Evolutionary conservation across 441 rosid genomes (phyloP), one percentile per base, ranked within the genome.

Genomic region (Pelargonium fulgidum): DNA sequence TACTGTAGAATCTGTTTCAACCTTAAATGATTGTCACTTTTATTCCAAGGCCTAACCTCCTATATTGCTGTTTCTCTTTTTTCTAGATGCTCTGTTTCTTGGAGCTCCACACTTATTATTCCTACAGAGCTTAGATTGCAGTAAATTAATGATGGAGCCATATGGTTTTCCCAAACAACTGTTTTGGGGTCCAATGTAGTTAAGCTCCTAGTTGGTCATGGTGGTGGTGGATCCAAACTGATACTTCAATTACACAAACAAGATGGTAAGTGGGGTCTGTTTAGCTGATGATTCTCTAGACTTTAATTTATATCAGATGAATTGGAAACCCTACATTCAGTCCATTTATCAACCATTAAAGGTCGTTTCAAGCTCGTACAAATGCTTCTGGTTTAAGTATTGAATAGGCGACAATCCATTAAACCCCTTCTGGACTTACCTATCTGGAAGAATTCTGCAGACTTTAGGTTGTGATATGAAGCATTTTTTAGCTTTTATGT

Each of bases 1-100:
- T 58, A 58, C 62, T 17, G 62, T 58, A 19, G 62, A 58, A 58
- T 58, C 29, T 58, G 62, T 58, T 58, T 58, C 62, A 58, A 58
- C 29, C 19, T 11, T 9, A 58, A 58, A 11, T 19, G 22, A 19
- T 58, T 58, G 20, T 58, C 12, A 58, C 62, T 19, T 58, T 12
- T 58, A 17, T 58, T 58, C 62, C 26, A 17, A 19, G 22, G 62
- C 22, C 62, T 58, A 17, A 24, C 9, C 62, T 16, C 56, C 56
- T 48, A 48, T 4, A 58, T 58, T 58, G 62, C 22, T 58, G 29
- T 12, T 58, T 19, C 22, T 8, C 0, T 48, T 48, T 48, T 48
- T 48, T 12, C 17, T 48, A 12, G 5, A 17, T 48, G 62, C 12
- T 26, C 62, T 58, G 62, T 19, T 58, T 58, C 62, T 16, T 56